A percentile compares a stretch with the other conserved stretches of the same genome.
Evolutionary conservation across 2,329 filamentous ascomycete species (phyloP).

Genomic region (Xylariales sp.): DNA sequence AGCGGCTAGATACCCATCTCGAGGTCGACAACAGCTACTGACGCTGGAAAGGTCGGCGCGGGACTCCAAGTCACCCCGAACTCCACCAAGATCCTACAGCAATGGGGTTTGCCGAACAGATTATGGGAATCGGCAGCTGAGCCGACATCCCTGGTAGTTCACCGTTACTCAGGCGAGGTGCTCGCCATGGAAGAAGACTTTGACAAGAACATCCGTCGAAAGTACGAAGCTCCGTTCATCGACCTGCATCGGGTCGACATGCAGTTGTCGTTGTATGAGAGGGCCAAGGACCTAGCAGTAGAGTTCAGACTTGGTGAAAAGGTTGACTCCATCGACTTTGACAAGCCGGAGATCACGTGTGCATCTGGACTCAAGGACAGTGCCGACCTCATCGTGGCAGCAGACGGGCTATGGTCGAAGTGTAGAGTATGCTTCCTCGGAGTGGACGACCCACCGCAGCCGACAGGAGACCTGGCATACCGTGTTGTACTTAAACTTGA

Average conservation of each 20-base stretch:
- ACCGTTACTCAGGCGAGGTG: constrained; percentile 46
- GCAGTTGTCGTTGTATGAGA: constrained; percentile 46
- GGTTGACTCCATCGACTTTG: constrained; percentile 44
- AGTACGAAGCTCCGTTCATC: constrained; percentile 53
- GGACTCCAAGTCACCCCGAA: constrained; percentile 51
- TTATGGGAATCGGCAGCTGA: constrained; percentile 34
- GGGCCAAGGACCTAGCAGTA: constrained; percentile 50
- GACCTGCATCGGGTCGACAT: constrained; percentile 60
- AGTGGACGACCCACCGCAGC: constrained; percentile 41
- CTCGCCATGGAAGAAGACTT: constrained; percentile 49
- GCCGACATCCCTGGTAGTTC: constrained; percentile 45
- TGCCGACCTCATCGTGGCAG: constrained; percentile 56
- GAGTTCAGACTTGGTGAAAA: constrained; percentile 42
- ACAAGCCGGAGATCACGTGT: constrained; percentile 35
- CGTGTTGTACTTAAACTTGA: constrained; percentile 52
- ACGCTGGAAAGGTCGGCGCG: constrained; percentile 49
- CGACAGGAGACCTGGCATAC: constrained; percentile 63
- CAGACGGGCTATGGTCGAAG: constrained; percentile 60
- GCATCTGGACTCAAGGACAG: constrained; percentile 31
- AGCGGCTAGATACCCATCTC: constrained; percentile 5
- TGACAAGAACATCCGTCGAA: constrained; percentile 43
- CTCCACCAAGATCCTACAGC: constrained; percentile 42
- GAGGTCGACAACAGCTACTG: too few relatives aligned
- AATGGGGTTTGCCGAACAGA: constrained; percentile 43
- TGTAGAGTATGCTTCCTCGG: constrained; percentile 46